Percentiles rank a stretch among this genome's conserved stretches.
Evolutionary conservation across 345 rosid species (phyloP).

Genomic region (Rhizophora mangle): DNA sequence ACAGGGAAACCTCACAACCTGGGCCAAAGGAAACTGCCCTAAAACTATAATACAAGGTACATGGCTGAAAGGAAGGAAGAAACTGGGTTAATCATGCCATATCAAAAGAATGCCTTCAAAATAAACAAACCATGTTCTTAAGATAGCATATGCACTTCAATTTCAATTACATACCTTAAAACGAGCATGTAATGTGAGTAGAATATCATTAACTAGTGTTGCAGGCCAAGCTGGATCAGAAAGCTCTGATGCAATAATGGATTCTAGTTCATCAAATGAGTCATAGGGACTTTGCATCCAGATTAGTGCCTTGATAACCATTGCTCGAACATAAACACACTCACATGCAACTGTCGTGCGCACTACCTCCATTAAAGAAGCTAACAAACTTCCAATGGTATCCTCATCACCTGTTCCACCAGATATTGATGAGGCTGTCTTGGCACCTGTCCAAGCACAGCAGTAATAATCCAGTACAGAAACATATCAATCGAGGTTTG

Average conservation of each 20-base stretch:
- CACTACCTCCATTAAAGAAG: conserved; percentile 97
- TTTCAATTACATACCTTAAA: conserved; percentile 62
- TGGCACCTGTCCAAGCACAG: conserved; percentile 43
- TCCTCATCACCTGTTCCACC: conserved; percentile 66
- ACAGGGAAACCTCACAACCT: too few relatives aligned
- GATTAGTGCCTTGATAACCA: conserved; percentile 98
- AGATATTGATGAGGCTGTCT: conserved; percentile 61
- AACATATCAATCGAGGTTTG: too few relatives aligned
- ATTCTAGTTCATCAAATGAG: conserved; percentile 86
- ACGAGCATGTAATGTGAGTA: conserved; percentile 98
- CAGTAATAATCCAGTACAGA: too few relatives aligned
- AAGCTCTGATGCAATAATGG: conserved; percentile 96
- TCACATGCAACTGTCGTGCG: conserved; percentile 99
- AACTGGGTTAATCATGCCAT: too few relatives aligned
- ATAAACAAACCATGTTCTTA: too few relatives aligned
- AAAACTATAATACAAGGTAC: too few relatives aligned
- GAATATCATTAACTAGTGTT: conserved; percentile 80
- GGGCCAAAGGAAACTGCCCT: too few relatives aligned
- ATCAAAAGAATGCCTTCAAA: too few relatives aligned
- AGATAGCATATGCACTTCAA: neutral
- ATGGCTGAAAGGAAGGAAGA: too few relatives aligned
- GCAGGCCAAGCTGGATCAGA: conserved; percentile 99
- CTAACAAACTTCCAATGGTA: conserved; percentile 79
- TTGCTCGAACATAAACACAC: conserved; percentile 95
- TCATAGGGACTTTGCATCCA: conserved; percentile 99